Evolutionary conservation across 139 green algal genomes (phyloP).

Genomic region (Auxenochlorella pyrenoidosa): DNA sequence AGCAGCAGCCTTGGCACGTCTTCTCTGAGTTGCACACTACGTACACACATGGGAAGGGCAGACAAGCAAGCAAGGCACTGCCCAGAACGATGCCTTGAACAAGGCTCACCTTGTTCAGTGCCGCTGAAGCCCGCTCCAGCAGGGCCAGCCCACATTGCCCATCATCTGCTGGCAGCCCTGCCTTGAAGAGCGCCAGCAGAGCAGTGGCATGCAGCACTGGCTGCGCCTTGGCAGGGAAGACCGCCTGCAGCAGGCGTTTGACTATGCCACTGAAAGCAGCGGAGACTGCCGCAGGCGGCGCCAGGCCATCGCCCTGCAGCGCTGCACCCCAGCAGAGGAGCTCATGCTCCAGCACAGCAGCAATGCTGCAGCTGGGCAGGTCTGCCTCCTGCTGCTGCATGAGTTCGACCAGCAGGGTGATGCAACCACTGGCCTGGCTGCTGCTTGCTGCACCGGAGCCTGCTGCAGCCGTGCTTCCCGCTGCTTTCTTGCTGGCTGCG

Average conservation of each 20-base stretch:
- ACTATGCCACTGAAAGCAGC: background rate
- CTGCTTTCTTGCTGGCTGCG: background rate
- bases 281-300: background rate
- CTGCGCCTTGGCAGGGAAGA: background rate
- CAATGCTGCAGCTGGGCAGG: background rate
- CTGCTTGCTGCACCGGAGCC: background rate
- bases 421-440: background rate
- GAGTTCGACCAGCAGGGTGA: background rate
- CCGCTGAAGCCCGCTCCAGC: background rate
- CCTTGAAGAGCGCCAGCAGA: constrained; percentile 20
- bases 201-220: constrained; percentile 29
- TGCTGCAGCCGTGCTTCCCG: background rate
- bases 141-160: background rate
- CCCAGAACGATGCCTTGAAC: background rate
- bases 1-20: background rate
- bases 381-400: background rate
- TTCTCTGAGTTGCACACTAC: background rate
- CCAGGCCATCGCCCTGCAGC: no score
- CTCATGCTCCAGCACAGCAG: background rate
- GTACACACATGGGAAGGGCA: background rate
- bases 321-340: background rate
- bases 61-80: background rate
- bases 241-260: background rate
- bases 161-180: background rate
- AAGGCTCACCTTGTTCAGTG: background rate